Evolutionary conservation across 108 stramenopile species (phyloP), one percentile per base, ranked within the genome.

Genomic region (Pseudonitzschia delicatissima): DNA sequence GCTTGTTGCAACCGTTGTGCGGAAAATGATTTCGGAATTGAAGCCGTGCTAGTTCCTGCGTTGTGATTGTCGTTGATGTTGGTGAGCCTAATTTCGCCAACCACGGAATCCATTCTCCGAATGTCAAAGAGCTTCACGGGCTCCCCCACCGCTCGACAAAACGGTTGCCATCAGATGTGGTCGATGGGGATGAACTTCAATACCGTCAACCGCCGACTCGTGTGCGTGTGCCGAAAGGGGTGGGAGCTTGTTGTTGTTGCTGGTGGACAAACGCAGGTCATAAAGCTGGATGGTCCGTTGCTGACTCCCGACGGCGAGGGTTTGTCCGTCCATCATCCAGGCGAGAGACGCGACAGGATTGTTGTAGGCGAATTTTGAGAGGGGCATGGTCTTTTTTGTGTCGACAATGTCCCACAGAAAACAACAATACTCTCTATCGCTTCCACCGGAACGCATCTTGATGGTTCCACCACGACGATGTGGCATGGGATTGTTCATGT

Each of bases 341-440:
- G 82, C 72, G 29, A 92, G 37, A 17, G 87, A 84, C 45, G 86
- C 73, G 6, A 92, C 91, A 34, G 82, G 82, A 15, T 69, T 51
- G 50, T 86, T 87, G 62, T 86, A 82, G 4, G 84, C 82, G 15
- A 82, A 45, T 52, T 82, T 82, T 33, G 61, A 59, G n/a, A 77
- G 45, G 2, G 80, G 76, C 37, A 25, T 48, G 20, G 65, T 57
- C 49, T 74, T 68, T 31, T 69, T 75, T 13, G 42, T 45, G 4
- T 62, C 62, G 17, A 71, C 63, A 48, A 72, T 59, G 57, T 77
- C 79, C 87, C 87, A 92, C 33, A 92, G 40, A 49, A 89, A 73
- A 34, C 82, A 83, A 50, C 91, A 79, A 70, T 82, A 92, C 37
- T 89, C 91, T n/a, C 82, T 67, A 65, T 87, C 87, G 11, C 82